Percentiles rank a stretch among this genome's conserved stretches.
Conservation (phyloP, 257 asterid species). For the Solanum okadae region DNA sequence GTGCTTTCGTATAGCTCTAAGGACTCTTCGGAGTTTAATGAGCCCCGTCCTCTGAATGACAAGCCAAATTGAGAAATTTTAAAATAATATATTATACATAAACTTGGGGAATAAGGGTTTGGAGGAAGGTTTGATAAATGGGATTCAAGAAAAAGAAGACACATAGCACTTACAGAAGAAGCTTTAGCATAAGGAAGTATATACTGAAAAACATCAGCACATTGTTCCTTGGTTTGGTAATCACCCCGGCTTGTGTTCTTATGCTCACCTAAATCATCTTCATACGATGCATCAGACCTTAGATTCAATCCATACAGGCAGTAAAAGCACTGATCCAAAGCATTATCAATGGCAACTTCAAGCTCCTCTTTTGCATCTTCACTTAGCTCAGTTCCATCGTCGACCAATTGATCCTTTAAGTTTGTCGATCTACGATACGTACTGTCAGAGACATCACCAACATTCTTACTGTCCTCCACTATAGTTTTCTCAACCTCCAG, state of each 20-base stretch:
- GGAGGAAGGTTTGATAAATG: background rate
- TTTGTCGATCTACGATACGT: constrained; percentile 11
- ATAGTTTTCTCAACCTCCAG: constrained; percentile 24
- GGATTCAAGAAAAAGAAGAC: constrained; percentile 1
- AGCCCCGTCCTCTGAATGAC: constrained; percentile 71
- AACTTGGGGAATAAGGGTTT: background rate
- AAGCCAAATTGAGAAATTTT: constrained; percentile 7
- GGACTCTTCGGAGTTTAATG: constrained; percentile 75
- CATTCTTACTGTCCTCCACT: constrained; percentile 25
- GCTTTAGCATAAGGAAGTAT: constrained; percentile 92
- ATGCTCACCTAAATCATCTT: constrained; percentile 82
- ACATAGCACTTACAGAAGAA: constrained; percentile 65
- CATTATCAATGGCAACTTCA: constrained; percentile 76
- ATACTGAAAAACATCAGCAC: constrained; percentile 93
- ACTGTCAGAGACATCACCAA: constrained; percentile 20
- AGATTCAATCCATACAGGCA: constrained; percentile 89
- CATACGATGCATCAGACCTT: constrained; percentile 83
- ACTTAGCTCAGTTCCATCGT: constrained; percentile 40
- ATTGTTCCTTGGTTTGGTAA: constrained; percentile 96
- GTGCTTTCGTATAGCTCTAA: constrained; percentile 90
- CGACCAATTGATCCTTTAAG: constrained; percentile 30
- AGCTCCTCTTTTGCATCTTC: constrained; percentile 88
- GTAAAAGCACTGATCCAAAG: constrained; percentile 92
- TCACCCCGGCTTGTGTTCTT: constrained; percentile 92
- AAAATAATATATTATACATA: background rate